Base-by-base conservation (phyloP, 345 rosid genomes). In the Gossypium longicalyx region DNA sequence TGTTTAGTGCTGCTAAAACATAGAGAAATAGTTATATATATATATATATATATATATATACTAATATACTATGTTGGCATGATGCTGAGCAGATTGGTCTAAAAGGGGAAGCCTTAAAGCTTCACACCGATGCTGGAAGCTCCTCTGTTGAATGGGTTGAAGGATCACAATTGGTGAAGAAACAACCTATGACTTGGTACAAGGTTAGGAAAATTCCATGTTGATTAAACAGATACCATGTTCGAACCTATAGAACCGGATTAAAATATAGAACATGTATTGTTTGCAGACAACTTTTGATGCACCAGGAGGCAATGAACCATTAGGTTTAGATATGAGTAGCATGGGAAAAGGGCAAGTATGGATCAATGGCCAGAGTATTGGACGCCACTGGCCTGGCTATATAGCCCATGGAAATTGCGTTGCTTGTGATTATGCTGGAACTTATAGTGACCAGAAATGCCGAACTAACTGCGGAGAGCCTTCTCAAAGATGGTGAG, bases 301-400 rank as follows among this genome's bases (percentile, higher is more conserved):
- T 53, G 88, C 90, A 71, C 97, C 94, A 2, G 75, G 60, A 61
- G 97, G 94, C 34, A 82, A 66, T 10, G 87, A 87, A 38, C 98
- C 98, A 29, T 73, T 94, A 77, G 97, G 97, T 74, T 72, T 94
- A 53, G 98, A 94, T 74, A 89, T 92, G 97, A 80, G 74, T 79
- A 85, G 89, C 80, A 90, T 90, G 93, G 95, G 92, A 20, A 88
- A 90, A 75, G 93, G 98, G 38, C 88, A 87, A 80, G 70, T 92
- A 62, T 94, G 98, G 98, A 84, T 94, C 49, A 94, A 94, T 53
- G 97, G 98, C 65, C 81, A 78, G 76, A 91, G 88, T 74, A 85
- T 94, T 16, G 98, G 98, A 73, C 89, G 98, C 19, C 88, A 93
- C 69, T 89, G 97, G 97, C 89, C 94, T 19, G 89, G 70, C 23